These are phyloP conservation scores for Saccharomycopsis olivae DNA, from an alignment of 805 yeast species.

Conservation along the genomic window DNA sequence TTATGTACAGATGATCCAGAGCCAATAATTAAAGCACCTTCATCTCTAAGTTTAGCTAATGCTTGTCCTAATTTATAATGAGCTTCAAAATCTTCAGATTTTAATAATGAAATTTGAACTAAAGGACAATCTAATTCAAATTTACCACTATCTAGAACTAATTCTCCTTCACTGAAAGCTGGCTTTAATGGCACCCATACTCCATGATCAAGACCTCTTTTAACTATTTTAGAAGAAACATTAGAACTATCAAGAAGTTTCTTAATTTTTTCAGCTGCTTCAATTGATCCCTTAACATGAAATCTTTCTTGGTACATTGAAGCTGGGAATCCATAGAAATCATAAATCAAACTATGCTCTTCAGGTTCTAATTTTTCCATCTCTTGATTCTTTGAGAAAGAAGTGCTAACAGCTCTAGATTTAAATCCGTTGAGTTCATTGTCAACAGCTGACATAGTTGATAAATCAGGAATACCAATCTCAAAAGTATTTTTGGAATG, in stretches of 20 bases:
- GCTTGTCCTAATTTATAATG: conserved; percentile 47
- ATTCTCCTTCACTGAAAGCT: conserved; percentile 39
- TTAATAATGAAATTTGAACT: conserved; percentile 41
- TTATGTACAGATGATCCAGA: conserved; percentile 82
- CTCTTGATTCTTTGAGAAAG: background rate
- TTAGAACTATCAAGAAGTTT: conserved; percentile 32
- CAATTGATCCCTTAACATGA: conserved; percentile 35
- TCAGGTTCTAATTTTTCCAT: conserved; percentile 16
- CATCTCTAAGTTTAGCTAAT: conserved; percentile 38
- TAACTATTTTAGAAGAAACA: conserved; percentile 32
- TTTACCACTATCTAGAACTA: conserved; percentile 3
- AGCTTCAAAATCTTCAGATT: conserved; percentile 30
- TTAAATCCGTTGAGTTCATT: conserved; percentile 11
- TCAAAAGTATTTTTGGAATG: conserved; percentile 32
- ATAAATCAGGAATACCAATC: conserved; percentile 32
- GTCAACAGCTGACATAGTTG: conserved; percentile 1
- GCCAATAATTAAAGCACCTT: conserved; percentile 43
- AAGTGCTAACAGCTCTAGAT: background rate
- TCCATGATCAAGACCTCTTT: conserved; percentile 77
- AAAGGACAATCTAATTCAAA: conserved; percentile 31
- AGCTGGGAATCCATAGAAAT: conserved; percentile 63
- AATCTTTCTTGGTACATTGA: conserved; percentile 55
- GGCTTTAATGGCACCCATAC: conserved; percentile 73
- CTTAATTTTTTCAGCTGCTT: conserved; percentile 36
- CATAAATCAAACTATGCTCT: conserved; percentile 56